These are phyloP conservation scores for Debaryomyces subglobosus DNA, from an alignment of 1,139 yeast species.

Conservation along the genomic window DNA sequence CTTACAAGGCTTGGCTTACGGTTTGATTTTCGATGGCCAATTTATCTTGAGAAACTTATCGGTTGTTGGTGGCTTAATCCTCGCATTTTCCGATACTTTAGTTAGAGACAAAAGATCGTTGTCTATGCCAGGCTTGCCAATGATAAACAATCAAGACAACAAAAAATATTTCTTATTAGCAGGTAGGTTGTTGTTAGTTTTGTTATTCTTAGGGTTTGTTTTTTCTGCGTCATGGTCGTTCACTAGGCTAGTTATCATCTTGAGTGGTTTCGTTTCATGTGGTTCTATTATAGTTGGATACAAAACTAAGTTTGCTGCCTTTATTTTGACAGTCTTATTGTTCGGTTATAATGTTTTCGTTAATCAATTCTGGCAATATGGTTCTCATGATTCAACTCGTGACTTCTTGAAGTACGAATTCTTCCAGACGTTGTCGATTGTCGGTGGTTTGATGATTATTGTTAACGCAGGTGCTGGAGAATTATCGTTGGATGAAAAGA, in stretches of 20 bases:
- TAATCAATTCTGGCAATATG: constrained; percentile 89
- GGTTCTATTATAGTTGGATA: constrained; percentile 87
- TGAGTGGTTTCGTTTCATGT: constrained; percentile 73
- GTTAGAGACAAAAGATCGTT: constrained; percentile 73
- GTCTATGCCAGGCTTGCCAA: constrained; percentile 89
- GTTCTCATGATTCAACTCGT: constrained; percentile 71
- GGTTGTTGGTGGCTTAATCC: constrained; percentile 88
- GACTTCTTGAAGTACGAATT: constrained; percentile 92
- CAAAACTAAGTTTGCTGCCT: constrained; percentile 90
- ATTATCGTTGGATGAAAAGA: constrained; percentile 91
- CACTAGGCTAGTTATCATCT: constrained; percentile 63
- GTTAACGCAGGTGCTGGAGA: constrained; percentile 98
- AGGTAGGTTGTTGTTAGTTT: constrained; percentile 84
- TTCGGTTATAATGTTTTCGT: constrained; percentile 75
- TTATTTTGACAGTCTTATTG: constrained; percentile 71
- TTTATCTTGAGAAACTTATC: constrained; percentile 87
- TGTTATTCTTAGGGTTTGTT: constrained; percentile 85
- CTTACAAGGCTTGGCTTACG: constrained; percentile 87
- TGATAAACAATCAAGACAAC: constrained; percentile 79
- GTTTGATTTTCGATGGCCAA: constrained; percentile 77
- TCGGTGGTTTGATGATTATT: constrained; percentile 88
- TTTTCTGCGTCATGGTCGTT: constrained; percentile 77
- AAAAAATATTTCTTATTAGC: constrained; percentile 86
- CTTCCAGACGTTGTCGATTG: constrained; percentile 92
- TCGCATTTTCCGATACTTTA: constrained; percentile 89